phyloP scores from a whole-genome alignment of 2,329 filamentous ascomycete genomes.

The Didymellaceae sp. region DNA sequence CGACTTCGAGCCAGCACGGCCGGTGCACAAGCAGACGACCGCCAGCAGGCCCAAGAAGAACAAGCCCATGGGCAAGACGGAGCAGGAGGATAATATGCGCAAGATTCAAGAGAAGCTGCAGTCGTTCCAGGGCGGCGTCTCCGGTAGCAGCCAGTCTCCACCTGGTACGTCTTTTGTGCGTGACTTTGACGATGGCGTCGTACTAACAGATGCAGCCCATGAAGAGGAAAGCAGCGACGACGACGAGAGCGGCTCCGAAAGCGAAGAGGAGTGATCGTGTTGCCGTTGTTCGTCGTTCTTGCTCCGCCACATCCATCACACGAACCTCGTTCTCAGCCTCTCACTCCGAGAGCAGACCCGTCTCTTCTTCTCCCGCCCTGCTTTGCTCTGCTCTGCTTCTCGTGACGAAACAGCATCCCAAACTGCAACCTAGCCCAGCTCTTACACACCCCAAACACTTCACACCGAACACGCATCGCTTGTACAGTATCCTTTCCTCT shows the following conservation, averaged over 20 bases:
- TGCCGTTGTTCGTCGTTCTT: conserved; percentile 7
- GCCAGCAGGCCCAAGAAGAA: conserved; percentile 71
- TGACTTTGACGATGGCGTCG: conserved; percentile 9
- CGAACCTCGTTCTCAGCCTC: too few relatives aligned
- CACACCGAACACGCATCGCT: conserved; percentile 15
- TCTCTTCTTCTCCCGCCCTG: background rate
- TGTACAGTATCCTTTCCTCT: conserved; percentile 32
- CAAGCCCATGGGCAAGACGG: conserved; percentile 76
- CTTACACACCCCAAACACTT: background rate
- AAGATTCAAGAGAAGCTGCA: conserved; percentile 66
- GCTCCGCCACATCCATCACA: too few relatives aligned
- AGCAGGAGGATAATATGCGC: conserved; percentile 72
- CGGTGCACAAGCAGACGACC: conserved; percentile 44
- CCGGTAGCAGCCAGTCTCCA: conserved; percentile 55
- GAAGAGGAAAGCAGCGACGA: conserved; percentile 61
- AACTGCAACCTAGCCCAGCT: background rate
- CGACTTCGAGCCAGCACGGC: conserved; percentile 56
- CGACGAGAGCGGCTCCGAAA: conserved; percentile 60
- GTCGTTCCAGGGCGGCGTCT: conserved; percentile 47
- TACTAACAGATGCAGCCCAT: conserved; percentile 40
- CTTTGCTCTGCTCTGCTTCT: background rate
- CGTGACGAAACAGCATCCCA: background rate
- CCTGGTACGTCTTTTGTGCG: conserved; percentile 42
- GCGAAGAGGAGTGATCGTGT: conserved; percentile 51
- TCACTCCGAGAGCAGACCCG: too few relatives aligned